A percentile compares a stretch with the other conserved stretches of the same genome.
phyloP scores from a whole-genome alignment of 352 stramenopile genomes.

The Globisporangium nunn region DNA sequence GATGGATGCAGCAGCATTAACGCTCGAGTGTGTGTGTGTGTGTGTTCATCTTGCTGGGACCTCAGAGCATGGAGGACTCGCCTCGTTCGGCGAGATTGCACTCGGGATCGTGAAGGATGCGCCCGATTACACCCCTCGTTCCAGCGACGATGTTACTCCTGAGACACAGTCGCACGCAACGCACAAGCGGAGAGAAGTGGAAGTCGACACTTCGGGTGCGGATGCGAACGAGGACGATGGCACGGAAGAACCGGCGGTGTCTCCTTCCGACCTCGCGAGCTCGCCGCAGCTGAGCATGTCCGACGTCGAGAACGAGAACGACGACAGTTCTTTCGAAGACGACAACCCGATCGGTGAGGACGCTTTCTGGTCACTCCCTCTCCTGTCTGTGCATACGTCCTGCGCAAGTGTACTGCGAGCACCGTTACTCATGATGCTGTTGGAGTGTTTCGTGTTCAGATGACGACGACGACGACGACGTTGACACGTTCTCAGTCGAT shows the following conservation, averaged over 20 bases:
- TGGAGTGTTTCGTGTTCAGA: conserved; percentile 1
- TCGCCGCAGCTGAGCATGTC: conserved; percentile 11
- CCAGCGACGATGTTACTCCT: neutral
- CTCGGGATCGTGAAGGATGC: conserved; percentile 4
- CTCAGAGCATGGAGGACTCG: conserved; percentile 29
- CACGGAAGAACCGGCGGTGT: conserved; percentile 4
- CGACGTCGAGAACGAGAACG: conserved; percentile 7
- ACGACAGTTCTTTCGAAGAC: conserved; percentile 14
- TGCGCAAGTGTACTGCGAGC: neutral
- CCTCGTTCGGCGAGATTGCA: conserved; percentile 27
- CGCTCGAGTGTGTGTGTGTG: too few species aligned
- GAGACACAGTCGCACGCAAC: neutral
- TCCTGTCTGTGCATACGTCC: too few species aligned
- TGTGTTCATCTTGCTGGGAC: neutral
- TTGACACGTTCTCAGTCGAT: conserved; percentile 10
- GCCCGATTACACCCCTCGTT: neutral
- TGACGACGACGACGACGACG: conserved; percentile 20
- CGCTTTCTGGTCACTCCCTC: neutral
- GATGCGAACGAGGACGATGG: neutral
- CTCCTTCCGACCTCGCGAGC: conserved; percentile 6
- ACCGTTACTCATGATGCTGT: neutral
- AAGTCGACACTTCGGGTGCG: neutral
- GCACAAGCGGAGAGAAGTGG: neutral
- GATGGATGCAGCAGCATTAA: neutral
- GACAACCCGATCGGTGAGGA: conserved; percentile 10